A percentile compares a stretch with the other conserved stretches of the same genome.
Conservation (phyloP, 2,329 filamentous ascomycete genomes). For the Paracorniculantispora psalliotae region DNA sequence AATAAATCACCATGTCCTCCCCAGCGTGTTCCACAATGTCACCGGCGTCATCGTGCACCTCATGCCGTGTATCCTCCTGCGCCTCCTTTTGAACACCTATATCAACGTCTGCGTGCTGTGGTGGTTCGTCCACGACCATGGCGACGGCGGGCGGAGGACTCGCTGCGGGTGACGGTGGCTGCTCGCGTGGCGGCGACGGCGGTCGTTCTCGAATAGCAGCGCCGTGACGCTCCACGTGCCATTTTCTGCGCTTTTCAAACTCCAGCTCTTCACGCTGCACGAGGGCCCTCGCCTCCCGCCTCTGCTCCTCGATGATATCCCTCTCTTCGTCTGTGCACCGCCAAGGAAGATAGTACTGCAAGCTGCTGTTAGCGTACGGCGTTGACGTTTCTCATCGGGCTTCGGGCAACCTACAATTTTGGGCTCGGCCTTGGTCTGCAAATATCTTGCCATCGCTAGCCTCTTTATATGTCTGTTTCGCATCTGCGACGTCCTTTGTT, state of each 20-base stretch:
- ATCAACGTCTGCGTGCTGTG: not conserved
- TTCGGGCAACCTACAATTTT: conserved; percentile 60
- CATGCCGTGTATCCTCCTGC: not conserved
- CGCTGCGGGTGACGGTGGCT: conserved; percentile 13
- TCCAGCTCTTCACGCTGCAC: conserved; percentile 62
- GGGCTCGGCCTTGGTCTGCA: conserved; percentile 68
- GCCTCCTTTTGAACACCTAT: not conserved
- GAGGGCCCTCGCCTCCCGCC: conserved; percentile 56
- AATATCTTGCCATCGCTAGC: conserved; percentile 64
- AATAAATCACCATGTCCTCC: conserved; percentile 91
- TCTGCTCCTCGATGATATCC: conserved; percentile 64
- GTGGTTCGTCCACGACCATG: not conserved
- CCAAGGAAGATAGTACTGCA: conserved; percentile 82
- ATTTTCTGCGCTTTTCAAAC: conserved; percentile 49
- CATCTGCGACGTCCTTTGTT: conserved; percentile 55
- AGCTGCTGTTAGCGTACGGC: not conserved
- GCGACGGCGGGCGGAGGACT: not conserved
- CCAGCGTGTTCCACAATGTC: conserved; percentile 79
- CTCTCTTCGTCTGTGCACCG: conserved; percentile 66
- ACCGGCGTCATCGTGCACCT: conserved; percentile 59
- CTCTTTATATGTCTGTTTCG: conserved; percentile 67
- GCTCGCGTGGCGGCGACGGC: conserved; percentile 24
- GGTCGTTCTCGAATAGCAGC: conserved; percentile 23
- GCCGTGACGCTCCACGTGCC: conserved; percentile 27
- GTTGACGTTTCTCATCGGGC: no score